Conservation (phyloP, 202 grass and related monocot genomes). For the Eragrostis tef region DNA sequence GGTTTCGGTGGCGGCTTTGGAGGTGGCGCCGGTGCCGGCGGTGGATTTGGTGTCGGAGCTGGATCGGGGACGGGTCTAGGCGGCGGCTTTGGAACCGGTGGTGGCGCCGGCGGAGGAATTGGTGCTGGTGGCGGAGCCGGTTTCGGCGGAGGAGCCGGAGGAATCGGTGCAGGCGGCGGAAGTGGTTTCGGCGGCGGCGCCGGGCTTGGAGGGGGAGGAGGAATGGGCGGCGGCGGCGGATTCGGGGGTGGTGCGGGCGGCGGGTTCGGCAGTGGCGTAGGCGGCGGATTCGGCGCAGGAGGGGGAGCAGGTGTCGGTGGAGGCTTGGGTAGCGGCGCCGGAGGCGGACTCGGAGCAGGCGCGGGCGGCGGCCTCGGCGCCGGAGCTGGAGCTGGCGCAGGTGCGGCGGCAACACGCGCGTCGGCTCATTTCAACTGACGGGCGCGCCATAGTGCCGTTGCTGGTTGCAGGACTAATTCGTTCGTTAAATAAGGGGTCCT, state of each 20-base stretch:
- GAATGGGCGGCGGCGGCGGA: not conserved
- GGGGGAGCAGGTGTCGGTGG: no score
- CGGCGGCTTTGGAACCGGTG: not conserved
- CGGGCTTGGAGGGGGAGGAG: not conserved
- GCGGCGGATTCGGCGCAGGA: not conserved
- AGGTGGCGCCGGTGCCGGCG: constrained; percentile 12
- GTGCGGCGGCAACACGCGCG: not conserved
- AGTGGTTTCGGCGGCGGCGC: not conserved
- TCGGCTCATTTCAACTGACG: constrained; percentile 2
- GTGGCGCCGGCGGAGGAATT: not conserved
- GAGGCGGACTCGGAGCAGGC: no score
- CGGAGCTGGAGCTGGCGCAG: not conserved
- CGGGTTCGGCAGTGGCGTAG: not conserved
- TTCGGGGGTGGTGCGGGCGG: not conserved
- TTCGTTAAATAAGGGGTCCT: constrained; percentile 2
- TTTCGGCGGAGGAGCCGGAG: constrained; percentile 11
- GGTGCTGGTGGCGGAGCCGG: not conserved
- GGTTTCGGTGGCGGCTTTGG: not conserved
- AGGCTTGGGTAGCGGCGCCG: no score
- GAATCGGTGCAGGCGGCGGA: not conserved
- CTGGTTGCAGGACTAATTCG: not conserved
- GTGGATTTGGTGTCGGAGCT: not conserved
- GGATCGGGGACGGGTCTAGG: not conserved
- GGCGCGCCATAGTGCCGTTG: not conserved
- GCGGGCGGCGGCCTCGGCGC: no score